These are phyloP conservation scores for Serendipita sp. DNA, from an alignment of 768 basidiomycete species.

Conservation along the genomic window DNA sequence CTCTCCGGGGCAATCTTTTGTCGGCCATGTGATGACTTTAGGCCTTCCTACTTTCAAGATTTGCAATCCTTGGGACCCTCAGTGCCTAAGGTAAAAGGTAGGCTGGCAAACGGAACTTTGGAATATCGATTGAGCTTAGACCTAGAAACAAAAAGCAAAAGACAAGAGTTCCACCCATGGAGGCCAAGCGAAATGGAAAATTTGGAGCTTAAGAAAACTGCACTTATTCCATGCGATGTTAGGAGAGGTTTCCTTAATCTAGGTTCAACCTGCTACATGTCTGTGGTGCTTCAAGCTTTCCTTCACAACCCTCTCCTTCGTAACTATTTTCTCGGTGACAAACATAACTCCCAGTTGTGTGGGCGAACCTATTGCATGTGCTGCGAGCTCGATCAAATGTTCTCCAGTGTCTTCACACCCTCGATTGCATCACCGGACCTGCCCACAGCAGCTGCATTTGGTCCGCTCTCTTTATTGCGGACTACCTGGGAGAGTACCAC, in stretches of 20 bases:
- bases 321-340: constrained; percentile 80
- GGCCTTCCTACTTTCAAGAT: background rate
- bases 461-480: constrained; percentile 67
- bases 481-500: constrained; percentile 63
- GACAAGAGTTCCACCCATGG: background rate
- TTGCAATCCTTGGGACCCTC: too few species aligned
- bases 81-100: too few species aligned
- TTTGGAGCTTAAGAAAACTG: background rate
- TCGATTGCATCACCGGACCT: constrained; percentile 22
- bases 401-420: constrained; percentile 31
- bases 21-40: background rate
- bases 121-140: background rate
- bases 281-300: constrained; percentile 78
- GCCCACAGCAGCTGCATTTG: constrained; percentile 44
- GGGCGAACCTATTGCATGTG: constrained; percentile 57
- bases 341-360: constrained; percentile 62
- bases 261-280: constrained; percentile 88
- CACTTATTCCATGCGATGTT: constrained; percentile 25
- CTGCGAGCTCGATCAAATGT: constrained; percentile 86
- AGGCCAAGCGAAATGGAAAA: background rate
- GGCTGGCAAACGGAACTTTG: too few species aligned
- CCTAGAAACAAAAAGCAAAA: background rate
- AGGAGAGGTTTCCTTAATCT: constrained; percentile 77
- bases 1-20: background rate
- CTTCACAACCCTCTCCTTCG: constrained; percentile 79